Evolutionary conservation across 257 asterid genomes (phyloP).

Genomic region (Ilex aquifolium): DNA sequence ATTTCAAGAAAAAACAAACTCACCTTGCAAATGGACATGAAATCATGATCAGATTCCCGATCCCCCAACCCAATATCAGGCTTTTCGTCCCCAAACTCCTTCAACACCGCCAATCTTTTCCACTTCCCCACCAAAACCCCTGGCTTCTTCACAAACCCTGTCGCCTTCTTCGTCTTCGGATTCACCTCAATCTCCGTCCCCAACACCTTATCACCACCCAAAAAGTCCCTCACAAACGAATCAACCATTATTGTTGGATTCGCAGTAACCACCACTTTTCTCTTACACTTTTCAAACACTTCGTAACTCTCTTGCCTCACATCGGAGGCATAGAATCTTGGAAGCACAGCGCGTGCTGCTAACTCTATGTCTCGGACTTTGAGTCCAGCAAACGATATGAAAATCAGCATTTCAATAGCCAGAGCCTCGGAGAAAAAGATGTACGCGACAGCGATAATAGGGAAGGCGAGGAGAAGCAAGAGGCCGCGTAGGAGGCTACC

Average conservation of each 20-base stretch:
- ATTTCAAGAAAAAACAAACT: conserved; percentile 4
- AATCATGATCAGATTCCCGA: conserved; percentile 88
- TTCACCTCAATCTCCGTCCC: conserved; percentile 97
- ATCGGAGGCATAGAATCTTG: conserved; percentile 80
- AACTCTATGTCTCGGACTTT: conserved; percentile 87
- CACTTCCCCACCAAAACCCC: conserved; percentile 91
- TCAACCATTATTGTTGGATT: conserved; percentile 97
- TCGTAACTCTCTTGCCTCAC: conserved; percentile 77
- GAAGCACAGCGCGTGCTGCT: conserved; percentile 78
- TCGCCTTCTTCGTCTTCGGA: conserved; percentile 79
- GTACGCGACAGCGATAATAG: conserved; percentile 75
- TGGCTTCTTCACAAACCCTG: conserved; percentile 78
- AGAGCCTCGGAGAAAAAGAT: conserved; percentile 71
- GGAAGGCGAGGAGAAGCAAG: conserved; percentile 72
- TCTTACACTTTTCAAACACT: conserved; percentile 67
- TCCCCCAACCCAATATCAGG: conserved; percentile 92
- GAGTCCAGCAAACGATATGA: conserved; percentile 72
- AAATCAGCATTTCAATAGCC: conserved; percentile 81
- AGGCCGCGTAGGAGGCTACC: conserved; percentile 91
- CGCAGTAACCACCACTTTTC: conserved; percentile 89
- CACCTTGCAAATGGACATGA: conserved; percentile 96
- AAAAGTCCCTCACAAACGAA: conserved; percentile 78
- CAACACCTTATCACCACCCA: conserved; percentile 88
- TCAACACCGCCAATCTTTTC: conserved; percentile 62
- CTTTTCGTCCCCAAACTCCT: conserved; percentile 81